Conservation (phyloP, 2,329 filamentous ascomycete species). For the Sclerotinia subarctica region DNA sequence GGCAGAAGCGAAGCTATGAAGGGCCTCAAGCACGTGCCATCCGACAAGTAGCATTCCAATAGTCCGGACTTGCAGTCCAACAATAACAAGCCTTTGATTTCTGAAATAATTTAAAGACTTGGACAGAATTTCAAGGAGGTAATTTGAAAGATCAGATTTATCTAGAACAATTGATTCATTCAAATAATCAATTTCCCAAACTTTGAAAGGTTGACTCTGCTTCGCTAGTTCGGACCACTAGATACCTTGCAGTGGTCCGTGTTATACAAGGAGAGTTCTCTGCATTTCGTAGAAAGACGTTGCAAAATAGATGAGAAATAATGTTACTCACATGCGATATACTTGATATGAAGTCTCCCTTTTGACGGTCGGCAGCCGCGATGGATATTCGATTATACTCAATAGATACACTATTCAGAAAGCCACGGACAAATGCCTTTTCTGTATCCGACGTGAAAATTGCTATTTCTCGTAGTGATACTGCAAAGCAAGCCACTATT, state of each 20-base stretch:
- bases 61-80: too few relatives aligned
- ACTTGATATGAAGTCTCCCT: slow-evolving; percentile 54
- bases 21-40: too few relatives aligned
- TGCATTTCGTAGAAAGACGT: neutral
- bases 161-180: too few relatives aligned
- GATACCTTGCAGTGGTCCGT: neutral
- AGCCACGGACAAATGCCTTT: slow-evolving; percentile 39
- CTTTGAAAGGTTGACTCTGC: too few relatives aligned
- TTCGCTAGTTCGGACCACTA: too few relatives aligned
- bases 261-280: neutral
- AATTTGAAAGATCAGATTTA: too few relatives aligned
- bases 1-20: too few relatives aligned
- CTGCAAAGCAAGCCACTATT: slow-evolving; percentile 37
- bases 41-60: too few relatives aligned
- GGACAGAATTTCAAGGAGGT: too few relatives aligned
- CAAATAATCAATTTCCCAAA: too few relatives aligned
- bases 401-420: slow-evolving; percentile 36
- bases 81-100: too few relatives aligned
- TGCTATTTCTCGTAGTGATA: slow-evolving; percentile 35
- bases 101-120: too few relatives aligned
- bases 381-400: slow-evolving; percentile 44
- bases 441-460: slow-evolving; percentile 36
- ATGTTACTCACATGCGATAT: slow-evolving; percentile 47
- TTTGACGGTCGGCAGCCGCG: slow-evolving; percentile 46
- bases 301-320: neutral